Conservation (phyloP, 2,329 filamentous ascomycete genomes). For the Coniochaeta prunicola region DNA sequence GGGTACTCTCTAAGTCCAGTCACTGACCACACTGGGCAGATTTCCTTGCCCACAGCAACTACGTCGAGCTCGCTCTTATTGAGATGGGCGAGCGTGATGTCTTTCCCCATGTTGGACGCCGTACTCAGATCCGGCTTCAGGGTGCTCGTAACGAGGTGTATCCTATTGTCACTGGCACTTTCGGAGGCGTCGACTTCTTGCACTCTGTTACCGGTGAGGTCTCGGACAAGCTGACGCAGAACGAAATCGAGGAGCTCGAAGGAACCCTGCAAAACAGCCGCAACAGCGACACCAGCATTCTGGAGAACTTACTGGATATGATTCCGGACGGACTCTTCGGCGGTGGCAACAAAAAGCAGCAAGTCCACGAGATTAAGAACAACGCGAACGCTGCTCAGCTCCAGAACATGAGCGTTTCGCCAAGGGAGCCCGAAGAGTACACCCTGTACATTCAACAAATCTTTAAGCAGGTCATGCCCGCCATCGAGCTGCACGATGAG, state of each 20-base stretch:
- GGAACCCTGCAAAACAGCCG: conserved; percentile 64
- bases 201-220: conserved; percentile 78
- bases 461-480: conserved; percentile 76
- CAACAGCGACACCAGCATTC: conserved; percentile 61
- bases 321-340: conserved; percentile 78
- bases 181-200: conserved; percentile 89
- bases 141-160: conserved; percentile 64
- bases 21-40: conserved; percentile 36
- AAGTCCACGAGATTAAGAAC: conserved; percentile 72
- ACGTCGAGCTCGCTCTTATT: conserved; percentile 78
- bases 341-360: conserved; percentile 62
- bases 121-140: conserved; percentile 62
- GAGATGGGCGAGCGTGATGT: conserved; percentile 75
- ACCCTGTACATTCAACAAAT: conserved; percentile 68
- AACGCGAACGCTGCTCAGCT: conserved; percentile 71
- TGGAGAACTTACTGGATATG: conserved; percentile 73
- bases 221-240: conserved; percentile 84
- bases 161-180: conserved; percentile 83
- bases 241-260: conserved; percentile 82
- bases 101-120: conserved; percentile 79
- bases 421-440: conserved; percentile 76
- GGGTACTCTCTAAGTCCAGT: not conserved
- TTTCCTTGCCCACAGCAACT: conserved; percentile 91
- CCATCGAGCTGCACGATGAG: conserved; percentile 85
- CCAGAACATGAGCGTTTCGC: conserved; percentile 65